phyloP scores from a whole-genome alignment of 2,329 filamentous ascomycete genomes.

The Exophiala sideris region DNA sequence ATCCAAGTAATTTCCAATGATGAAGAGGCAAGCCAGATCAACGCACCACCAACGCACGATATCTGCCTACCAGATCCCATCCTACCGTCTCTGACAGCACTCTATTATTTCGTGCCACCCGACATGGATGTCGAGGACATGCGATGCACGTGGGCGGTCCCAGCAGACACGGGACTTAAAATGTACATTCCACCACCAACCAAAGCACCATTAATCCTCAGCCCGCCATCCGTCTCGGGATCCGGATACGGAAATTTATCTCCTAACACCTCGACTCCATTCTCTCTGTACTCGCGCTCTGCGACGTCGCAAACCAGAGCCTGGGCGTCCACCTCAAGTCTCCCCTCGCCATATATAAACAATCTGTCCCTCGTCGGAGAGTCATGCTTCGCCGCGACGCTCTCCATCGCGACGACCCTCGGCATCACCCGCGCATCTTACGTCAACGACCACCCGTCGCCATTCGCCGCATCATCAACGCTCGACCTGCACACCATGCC shows the following conservation, averaged over 20 bases:
- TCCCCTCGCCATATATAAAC: conserved; percentile 21
- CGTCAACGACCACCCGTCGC: conserved; percentile 24
- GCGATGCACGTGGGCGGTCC: conserved; percentile 14
- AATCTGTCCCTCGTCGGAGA: conserved; percentile 20
- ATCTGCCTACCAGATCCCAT: background rate
- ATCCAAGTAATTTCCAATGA: background rate
- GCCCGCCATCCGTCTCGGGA: background rate
- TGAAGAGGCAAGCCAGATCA: background rate
- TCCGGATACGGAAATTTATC: too few relatives aligned
- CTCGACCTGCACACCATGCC: conserved; percentile 11
- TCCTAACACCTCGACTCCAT: too few relatives aligned
- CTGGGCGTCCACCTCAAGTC: background rate
- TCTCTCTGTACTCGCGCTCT: background rate
- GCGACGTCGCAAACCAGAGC: background rate
- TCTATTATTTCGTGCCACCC: conserved; percentile 17
- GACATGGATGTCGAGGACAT: conserved; percentile 10
- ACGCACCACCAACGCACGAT: background rate
- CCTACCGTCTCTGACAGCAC: conserved; percentile 10
- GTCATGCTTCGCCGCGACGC: conserved; percentile 21
- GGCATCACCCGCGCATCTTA: conserved; percentile 16
- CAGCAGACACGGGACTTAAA: conserved; percentile 4
- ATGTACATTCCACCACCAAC: conserved; percentile 14
- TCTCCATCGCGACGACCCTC: conserved; percentile 18
- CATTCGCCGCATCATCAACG: conserved; percentile 16
- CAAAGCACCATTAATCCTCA: background rate